Base-by-base conservation (phyloP, 2,329 filamentous ascomycete genomes). In the Plectosphaerella cucumerina region DNA sequence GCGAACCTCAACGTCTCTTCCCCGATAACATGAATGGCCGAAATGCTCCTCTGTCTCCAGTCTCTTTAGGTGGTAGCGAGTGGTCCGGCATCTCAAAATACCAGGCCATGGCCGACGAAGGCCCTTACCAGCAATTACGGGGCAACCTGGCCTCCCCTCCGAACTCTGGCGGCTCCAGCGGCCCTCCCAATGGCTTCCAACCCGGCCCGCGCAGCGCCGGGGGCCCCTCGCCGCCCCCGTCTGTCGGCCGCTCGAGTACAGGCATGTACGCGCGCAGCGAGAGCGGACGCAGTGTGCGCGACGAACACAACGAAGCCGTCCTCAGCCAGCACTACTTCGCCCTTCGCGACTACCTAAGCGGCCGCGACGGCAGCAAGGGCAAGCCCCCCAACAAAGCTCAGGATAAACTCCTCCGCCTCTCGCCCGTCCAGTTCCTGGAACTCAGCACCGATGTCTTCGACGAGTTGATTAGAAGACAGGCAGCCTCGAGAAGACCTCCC, bases 361-460 rank as follows among this genome's bases (percentile, higher is more conserved):
- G 80, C 84, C 85, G 85, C 62, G 88, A 95, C 67, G 89, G 91
- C 59, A 84, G 86, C 64, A 80, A 81, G 44, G 86, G 86, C 56
- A 81, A 84, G 47, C 86, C 86, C 48, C 86, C 90, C 23, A 96
- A 95, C 70, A 87, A 92, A 70, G 94, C 94, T 50, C 86, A 92
- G 63, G 94, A 97, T 70, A 99, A 99, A 77, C 79, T 97, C 51
- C 78, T 97, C 53, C 85, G 93, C 53, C 80, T 99, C 48, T 96
- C 92, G 1, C 78, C 87, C 1, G 90, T 96, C 23, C 94, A 99
- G 69, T 97, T 99, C 69, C 90, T 96, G 70, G 94, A 99, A 72
- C 80, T 99, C 56, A 97, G 92, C 70, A 97, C 93, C 52, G 94
- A 99, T 71, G 93, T 99, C 39, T 97, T 89, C 71, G 94, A 99